Conservation (phyloP, 192 early-diverging fungal species). For the Backusella psychrophila region DNA sequence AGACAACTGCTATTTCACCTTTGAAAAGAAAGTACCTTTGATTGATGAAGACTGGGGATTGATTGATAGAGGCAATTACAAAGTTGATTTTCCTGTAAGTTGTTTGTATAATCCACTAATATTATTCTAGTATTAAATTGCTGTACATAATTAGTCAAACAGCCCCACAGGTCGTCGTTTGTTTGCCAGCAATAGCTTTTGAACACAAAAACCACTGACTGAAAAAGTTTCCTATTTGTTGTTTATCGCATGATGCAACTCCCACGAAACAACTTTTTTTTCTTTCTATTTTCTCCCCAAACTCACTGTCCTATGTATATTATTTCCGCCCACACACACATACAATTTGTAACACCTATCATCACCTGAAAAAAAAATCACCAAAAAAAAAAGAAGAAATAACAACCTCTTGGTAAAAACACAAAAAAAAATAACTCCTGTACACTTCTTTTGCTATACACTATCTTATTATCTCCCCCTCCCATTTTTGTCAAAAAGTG, state of each 20-base stretch:
- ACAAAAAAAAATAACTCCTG: neutral
- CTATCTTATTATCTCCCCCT: neutral
- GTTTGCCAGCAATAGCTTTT: neutral
- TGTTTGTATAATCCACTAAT: neutral
- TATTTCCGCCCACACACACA: neutral
- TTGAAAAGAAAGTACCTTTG: neutral
- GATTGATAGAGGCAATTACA: slow-evolving; percentile 5
- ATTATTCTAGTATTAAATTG: neutral
- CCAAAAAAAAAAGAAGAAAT: too few relatives aligned
- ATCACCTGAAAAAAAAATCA: neutral
- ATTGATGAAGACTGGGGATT: slow-evolving; percentile 7
- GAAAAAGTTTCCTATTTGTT: neutral
- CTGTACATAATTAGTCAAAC: neutral
- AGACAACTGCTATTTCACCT: neutral
- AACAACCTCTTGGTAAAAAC: too few relatives aligned
- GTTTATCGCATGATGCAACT: neutral
- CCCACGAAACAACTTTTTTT: neutral
- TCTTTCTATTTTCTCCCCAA: neutral
- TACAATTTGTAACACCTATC: neutral
- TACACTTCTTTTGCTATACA: neutral
- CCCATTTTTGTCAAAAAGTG: neutral
- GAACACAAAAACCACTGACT: neutral
- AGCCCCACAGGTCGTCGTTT: neutral
- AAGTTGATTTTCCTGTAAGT: slow-evolving; percentile 9
- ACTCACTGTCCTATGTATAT: neutral